These are phyloP conservation scores for Emmonsia crescens DNA, from an alignment of 2,329 filamentous ascomycete genomes.

Conservation along the genomic window DNA sequence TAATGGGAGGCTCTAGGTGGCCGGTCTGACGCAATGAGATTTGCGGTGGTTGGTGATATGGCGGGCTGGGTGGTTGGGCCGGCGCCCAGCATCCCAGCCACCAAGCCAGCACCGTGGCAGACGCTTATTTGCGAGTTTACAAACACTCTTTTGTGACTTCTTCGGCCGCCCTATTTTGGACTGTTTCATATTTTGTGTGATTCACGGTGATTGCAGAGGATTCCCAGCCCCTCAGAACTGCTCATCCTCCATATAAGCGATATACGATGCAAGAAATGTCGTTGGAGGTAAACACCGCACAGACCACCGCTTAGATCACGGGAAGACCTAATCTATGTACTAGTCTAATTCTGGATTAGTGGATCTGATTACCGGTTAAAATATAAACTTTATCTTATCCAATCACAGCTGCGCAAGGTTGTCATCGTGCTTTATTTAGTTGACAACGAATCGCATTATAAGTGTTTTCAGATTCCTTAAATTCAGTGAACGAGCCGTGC, in stretches of 20 bases:
- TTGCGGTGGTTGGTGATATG: slow-evolving; percentile 4
- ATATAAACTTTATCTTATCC: not conserved
- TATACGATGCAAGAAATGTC: not conserved
- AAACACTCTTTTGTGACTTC: not conserved
- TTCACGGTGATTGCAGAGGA: not conserved
- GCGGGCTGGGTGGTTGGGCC: slow-evolving; percentile 1
- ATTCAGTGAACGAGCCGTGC: not conserved
- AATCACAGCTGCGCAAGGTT: too few species aligned
- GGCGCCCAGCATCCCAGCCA: slow-evolving; percentile 1
- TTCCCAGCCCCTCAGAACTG: not conserved
- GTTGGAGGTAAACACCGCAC: not conserved
- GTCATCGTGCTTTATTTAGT: too few species aligned
- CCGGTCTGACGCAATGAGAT: not conserved
- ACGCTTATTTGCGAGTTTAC: slow-evolving; percentile 5
- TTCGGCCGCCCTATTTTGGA: not conserved
- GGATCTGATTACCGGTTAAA: not conserved
- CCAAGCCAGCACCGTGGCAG: slow-evolving; percentile 3
- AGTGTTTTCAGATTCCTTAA: not conserved
- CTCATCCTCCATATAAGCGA: not conserved
- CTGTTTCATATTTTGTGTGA: not conserved
- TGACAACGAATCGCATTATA: too few species aligned
- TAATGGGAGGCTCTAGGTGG: slow-evolving; percentile 1
- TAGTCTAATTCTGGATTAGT: not conserved
- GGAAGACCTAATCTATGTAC: slow-evolving; percentile 1
- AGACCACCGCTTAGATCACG: not conserved